Evolutionary conservation across 1,139 yeast genomes (phyloP).

Genomic region (Meyerozyma carpophila): DNA sequence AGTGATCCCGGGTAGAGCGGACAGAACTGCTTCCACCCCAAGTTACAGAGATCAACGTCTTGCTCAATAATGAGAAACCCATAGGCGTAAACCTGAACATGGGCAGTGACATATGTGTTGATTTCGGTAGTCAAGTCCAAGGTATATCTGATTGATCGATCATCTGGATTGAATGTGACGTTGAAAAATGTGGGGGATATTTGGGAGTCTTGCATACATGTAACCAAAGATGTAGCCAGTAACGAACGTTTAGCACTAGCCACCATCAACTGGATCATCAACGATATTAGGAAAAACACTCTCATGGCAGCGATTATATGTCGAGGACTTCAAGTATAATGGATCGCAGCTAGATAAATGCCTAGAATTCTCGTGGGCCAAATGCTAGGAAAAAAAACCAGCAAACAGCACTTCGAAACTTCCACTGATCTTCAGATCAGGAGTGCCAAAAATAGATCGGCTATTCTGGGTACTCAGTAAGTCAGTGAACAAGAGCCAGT

Average conservation of each 20-base stretch:
- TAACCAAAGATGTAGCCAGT: slow-evolving; percentile 62
- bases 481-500: no score
- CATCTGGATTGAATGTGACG: slow-evolving; percentile 65
- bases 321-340: not conserved
- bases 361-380: no score
- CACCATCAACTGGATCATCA: not conserved
- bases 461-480: no score
- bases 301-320: not conserved
- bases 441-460: not conserved
- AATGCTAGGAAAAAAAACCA: no score
- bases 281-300: not conserved
- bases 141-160: slow-evolving; percentile 52
- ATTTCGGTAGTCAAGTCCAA: slow-evolving; percentile 60
- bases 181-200: slow-evolving; percentile 61
- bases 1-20: slow-evolving; percentile 69
- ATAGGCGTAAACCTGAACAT: slow-evolving; percentile 65
- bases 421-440: not conserved
- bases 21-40: slow-evolving; percentile 77
- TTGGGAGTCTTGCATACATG: slow-evolving; percentile 67
- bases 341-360: no score
- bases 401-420: no score
- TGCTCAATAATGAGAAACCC: slow-evolving; percentile 60
- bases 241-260: slow-evolving; percentile 34
- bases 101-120: slow-evolving; percentile 51
- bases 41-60: slow-evolving; percentile 48